Percentiles rank a stretch among this genome's conserved stretches.
These are phyloP conservation scores for Nemania abortiva DNA, from an alignment of 2,329 filamentous ascomycete species.

Conservation along the genomic window DNA sequence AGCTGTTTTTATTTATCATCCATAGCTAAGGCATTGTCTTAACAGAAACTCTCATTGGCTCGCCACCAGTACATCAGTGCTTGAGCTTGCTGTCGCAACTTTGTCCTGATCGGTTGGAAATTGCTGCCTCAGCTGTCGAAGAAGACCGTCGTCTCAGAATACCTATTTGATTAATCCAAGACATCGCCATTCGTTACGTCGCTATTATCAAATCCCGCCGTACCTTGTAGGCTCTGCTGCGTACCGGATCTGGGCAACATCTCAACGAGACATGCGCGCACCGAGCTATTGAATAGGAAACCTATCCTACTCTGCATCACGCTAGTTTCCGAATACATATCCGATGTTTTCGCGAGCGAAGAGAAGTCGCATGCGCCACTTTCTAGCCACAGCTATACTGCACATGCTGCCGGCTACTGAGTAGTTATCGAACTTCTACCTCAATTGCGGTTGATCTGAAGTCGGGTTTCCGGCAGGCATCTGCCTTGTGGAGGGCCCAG, in stretches of 20 bases:
- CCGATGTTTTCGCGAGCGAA: conserved; percentile 75
- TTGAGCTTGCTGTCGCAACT: neutral
- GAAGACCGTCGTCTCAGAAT: neutral
- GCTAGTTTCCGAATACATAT: conserved; percentile 76
- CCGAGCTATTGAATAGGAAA: too few relatives aligned
- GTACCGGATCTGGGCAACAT: neutral
- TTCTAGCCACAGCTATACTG: conserved; percentile 89
- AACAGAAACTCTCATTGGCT: neutral
- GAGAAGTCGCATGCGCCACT: conserved; percentile 84
- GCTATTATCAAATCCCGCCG: conserved; percentile 3
- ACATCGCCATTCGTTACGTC: neutral
- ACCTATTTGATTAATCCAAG: neutral
- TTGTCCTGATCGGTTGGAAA: neutral
- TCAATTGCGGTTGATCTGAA: conserved; percentile 58
- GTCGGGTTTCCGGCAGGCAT: neutral
- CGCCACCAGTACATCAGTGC: neutral
- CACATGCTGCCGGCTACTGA: conserved; percentile 83
- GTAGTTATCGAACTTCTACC: conserved; percentile 77
- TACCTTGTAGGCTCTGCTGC: neutral
- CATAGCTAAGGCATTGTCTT: neutral
- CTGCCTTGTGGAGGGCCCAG: neutral
- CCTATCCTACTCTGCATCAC: too few relatives aligned
- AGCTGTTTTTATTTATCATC: neutral
- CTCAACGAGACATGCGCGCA: neutral
- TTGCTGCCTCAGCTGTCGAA: neutral